These are phyloP conservation scores for Lasiodiplodia gonubiensis DNA, from an alignment of 2,329 filamentous ascomycete species.

Conservation along the genomic window DNA sequence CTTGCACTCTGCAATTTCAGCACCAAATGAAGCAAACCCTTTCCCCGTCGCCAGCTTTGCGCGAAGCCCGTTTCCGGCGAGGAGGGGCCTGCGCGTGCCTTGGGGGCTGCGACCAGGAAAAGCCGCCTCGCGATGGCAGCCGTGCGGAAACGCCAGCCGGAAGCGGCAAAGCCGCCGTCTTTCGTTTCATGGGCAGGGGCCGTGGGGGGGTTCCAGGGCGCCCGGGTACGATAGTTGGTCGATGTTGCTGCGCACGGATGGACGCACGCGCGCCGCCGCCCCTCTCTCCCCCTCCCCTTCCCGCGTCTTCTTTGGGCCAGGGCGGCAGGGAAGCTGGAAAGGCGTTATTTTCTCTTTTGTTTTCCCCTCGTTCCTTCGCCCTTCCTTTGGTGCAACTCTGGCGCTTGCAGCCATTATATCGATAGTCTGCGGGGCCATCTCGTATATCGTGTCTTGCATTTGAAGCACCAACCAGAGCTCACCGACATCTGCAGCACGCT, in stretches of 20 bases:
- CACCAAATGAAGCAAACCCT: neutral
- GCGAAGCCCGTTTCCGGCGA: neutral
- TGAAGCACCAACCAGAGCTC: neutral
- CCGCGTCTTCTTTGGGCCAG: neutral
- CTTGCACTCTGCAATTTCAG: neutral
- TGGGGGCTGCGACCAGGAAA: neutral
- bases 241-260: conserved; percentile 16
- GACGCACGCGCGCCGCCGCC: neutral
- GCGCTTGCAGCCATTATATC: conserved; percentile 6
- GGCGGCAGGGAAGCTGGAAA: neutral
- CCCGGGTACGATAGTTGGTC: neutral
- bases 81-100: neutral
- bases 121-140: conserved; percentile 2
- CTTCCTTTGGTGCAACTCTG: neutral
- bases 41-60: neutral
- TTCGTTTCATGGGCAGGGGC: conserved; percentile 2
- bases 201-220: too few relatives aligned
- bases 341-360: neutral
- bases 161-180: conserved; percentile 21
- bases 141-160: conserved; percentile 19
- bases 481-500: neutral
- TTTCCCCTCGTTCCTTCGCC: neutral
- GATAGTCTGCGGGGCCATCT: neutral
- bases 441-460: conserved; percentile 1
- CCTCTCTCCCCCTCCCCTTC: neutral